A percentile compares a stretch with the other conserved stretches of the same genome.
Conservation (phyloP, 2,329 filamentous ascomycete species). For the Atkinsonella texensis region DNA sequence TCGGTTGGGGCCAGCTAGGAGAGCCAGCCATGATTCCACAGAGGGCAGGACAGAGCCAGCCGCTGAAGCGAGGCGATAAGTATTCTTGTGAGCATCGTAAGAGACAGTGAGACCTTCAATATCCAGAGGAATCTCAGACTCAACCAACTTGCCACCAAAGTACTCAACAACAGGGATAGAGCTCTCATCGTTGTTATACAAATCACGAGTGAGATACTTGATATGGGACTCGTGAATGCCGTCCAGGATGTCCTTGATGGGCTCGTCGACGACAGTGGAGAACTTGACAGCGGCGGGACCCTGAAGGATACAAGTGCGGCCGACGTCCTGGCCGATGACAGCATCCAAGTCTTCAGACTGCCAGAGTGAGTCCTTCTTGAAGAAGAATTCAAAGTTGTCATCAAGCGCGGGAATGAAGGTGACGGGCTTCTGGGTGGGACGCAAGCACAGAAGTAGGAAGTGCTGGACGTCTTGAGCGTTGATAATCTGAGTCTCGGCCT, state of each 20-base stretch:
- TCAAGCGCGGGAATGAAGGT: slow-evolving; percentile 94
- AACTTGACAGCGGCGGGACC: slow-evolving; percentile 88
- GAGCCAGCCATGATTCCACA: slow-evolving; percentile 71
- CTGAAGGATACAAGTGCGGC: slow-evolving; percentile 90
- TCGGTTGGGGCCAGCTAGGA: slow-evolving; percentile 73
- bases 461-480: slow-evolving; percentile 97
- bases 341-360: slow-evolving; percentile 96
- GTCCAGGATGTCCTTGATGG: slow-evolving; percentile 88
- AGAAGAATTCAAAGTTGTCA: slow-evolving; percentile 97
- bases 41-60: slow-evolving; percentile 65
- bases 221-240: slow-evolving; percentile 86
- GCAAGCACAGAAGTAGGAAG: slow-evolving; percentile 85
- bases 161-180: slow-evolving; percentile 83
- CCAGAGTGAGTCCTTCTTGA: slow-evolving; percentile 99
- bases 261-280: slow-evolving; percentile 82
- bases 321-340: slow-evolving; percentile 91
- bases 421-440: slow-evolving; percentile 87
- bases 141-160: slow-evolving; percentile 79
- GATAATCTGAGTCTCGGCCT: slow-evolving; percentile 82
- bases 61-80: slow-evolving; percentile 70
- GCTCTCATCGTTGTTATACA: slow-evolving; percentile 62
- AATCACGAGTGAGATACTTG: slow-evolving; percentile 60
- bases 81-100: slow-evolving; percentile 65
- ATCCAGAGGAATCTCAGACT: slow-evolving; percentile 59
- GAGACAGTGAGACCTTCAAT: slow-evolving; percentile 78